Base-by-base conservation (phyloP, 768 basidiomycete genomes). In the Lactarius sanguifluus region DNA sequence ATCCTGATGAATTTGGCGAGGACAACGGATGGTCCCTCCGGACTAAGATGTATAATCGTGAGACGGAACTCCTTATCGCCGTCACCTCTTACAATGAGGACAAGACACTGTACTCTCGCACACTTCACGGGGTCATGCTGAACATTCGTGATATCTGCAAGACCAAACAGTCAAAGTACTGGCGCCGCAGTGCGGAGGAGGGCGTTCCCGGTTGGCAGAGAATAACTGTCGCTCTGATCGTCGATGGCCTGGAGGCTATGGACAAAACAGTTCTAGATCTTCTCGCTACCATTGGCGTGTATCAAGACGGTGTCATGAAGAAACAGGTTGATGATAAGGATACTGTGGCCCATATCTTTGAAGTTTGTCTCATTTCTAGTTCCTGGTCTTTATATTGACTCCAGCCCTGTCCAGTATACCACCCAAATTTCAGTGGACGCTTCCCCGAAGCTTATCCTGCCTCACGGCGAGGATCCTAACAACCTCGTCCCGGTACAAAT, bases 61-160 rank as follows among this genome's bases (percentile, higher is more conserved):
- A 91, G 69, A 98, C 96, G 1, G 96, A 98, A 70, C 76, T 98
- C 8, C 84, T 98, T 30, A 96, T 98, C 72, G 96, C 94, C 12
- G 92, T 98, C 69, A 97, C 94, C 7, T 92, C 89, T 4, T 94
- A 94, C 79, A 94, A 94, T 69, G 93, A 95, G 76, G 92, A 94
- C 83, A 94, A 94, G 81, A 88, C 86, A 7, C 84, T 94, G n/a
- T 92, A 94, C 73, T 86, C 92, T 32, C 88, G 91, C 70, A 98
- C 96, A 0, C 81, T 98, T 47, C 96, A 98, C 73, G 92, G 92
- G 69, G 90, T 98, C 72, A 98, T 98, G 96, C 77, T 96, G 69
- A 98, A 99, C 77, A 96, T 98, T 68, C 91, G 96, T 70, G 91
- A 98, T 72, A 98, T 98, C 71, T 96, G 94, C 85, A 94, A 91